Evolutionary conservation across 805 yeast species (phyloP).

Genomic region (Wickerhamiella qilinensis): DNA sequence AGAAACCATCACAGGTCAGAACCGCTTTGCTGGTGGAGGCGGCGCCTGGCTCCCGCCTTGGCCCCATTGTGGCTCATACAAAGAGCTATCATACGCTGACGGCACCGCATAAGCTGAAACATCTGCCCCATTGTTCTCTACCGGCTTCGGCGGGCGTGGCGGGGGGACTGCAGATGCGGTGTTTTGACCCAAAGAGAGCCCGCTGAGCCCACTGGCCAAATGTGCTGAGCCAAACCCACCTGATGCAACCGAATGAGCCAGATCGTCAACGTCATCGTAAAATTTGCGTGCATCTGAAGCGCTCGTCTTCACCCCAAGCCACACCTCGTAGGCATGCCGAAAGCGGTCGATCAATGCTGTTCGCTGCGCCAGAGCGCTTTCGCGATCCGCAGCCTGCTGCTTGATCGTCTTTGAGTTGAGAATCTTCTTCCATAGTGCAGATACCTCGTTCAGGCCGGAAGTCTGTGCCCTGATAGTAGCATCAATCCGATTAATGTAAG

Average conservation of each 20-base stretch:
- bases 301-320: slow-evolving; percentile 20
- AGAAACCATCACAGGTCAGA: too few species aligned
- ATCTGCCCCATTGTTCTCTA: not conserved
- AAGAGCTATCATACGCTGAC: not conserved
- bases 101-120: not conserved
- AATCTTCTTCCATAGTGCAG: slow-evolving; percentile 30
- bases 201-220: not conserved
- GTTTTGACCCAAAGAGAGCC: not conserved
- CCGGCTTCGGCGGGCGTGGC: not conserved
- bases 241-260: not conserved
- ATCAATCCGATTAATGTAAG: slow-evolving; percentile 48
- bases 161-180: not conserved
- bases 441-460: slow-evolving; percentile 31
- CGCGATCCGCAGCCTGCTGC: slow-evolving; percentile 26
- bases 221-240: too few species aligned
- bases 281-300: not conserved
- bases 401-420: slow-evolving; percentile 30
- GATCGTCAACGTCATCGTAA: not conserved
- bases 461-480: slow-evolving; percentile 54
- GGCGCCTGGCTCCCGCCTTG: not conserved
- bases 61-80: not conserved
- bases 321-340: slow-evolving; percentile 35
- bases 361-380: slow-evolving; percentile 21
- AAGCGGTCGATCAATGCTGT: slow-evolving; percentile 27
- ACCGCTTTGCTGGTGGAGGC: not conserved